phyloP scores from a whole-genome alignment of 306 rosid species.

The Benincasa hispida region DNA sequence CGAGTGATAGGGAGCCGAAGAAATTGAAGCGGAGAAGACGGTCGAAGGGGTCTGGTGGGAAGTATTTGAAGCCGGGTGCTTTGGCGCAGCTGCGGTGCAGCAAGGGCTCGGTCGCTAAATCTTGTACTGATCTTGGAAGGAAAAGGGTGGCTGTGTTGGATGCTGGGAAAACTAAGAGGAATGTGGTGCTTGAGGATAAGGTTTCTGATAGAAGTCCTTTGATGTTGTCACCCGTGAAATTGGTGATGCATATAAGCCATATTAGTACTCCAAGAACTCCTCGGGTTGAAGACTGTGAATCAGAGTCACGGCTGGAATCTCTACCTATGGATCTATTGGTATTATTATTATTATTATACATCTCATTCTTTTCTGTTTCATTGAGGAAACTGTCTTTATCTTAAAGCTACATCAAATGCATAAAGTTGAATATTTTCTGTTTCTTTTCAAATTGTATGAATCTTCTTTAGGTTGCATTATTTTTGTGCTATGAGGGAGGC shows the following conservation, averaged over 20 bases:
- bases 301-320: slow-evolving; percentile 67
- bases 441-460: background rate
- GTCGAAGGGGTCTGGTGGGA: slow-evolving; percentile 32
- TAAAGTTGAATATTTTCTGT: background rate
- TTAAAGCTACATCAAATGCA: background rate
- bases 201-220: slow-evolving; percentile 46
- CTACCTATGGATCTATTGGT: slow-evolving; percentile 85
- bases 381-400: background rate
- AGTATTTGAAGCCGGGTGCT: slow-evolving; percentile 71
- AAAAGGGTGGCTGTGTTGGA: slow-evolving; percentile 45
- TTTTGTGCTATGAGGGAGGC: background rate
- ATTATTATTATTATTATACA: slow-evolving; percentile 2
- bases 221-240: slow-evolving; percentile 69
- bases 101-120: slow-evolving; percentile 29
- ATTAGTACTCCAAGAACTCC: slow-evolving; percentile 66
- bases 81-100: slow-evolving; percentile 69
- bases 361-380: background rate
- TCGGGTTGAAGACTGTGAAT: slow-evolving; percentile 29
- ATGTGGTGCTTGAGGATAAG: slow-evolving; percentile 19
- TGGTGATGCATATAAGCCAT: slow-evolving; percentile 29
- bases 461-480: background rate
- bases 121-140: slow-evolving; percentile 54
- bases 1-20: slow-evolving; percentile 42
- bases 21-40: slow-evolving; percentile 31
- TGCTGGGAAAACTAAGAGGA: slow-evolving; percentile 17